A percentile compares a stretch with the other conserved stretches of the same genome.
Evolutionary conservation across 1,284 basidiomycete genomes (phyloP).

Genomic region (Ustilago cynodontis): DNA sequence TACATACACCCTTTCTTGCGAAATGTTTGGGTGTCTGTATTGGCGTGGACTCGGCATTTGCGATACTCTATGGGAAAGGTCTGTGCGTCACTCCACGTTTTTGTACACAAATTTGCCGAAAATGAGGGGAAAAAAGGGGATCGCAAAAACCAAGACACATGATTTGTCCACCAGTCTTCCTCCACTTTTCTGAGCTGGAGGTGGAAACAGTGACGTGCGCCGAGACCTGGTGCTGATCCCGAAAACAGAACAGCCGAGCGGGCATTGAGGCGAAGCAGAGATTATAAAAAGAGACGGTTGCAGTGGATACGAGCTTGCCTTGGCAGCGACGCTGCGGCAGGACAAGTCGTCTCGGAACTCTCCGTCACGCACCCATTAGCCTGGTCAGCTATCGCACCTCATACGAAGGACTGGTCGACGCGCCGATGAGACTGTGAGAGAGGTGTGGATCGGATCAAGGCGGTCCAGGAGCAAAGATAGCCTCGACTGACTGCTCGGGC

Average conservation of each 20-base stretch:
- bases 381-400: too few species aligned
- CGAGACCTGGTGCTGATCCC: slow-evolving; percentile 7
- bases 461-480: not conserved
- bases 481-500: not conserved
- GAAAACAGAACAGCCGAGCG: slow-evolving; percentile 4
- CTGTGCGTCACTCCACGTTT: slow-evolving; percentile 37
- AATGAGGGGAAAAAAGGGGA: not conserved
- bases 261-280: slow-evolving; percentile 1
- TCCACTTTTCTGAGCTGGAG: not conserved
- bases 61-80: not conserved
- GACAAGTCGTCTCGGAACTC: not conserved
- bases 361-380: not conserved
- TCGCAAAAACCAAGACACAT: not conserved
- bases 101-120: slow-evolving; percentile 8
- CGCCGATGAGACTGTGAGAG: too few species aligned
- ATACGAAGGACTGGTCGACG: too few species aligned
- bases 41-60: not conserved
- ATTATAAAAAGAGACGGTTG: too few species aligned
- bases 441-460: too few species aligned
- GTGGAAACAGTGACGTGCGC: slow-evolving; percentile 17
- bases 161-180: not conserved
- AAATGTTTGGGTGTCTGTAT: not conserved
- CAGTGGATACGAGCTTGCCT: not conserved
- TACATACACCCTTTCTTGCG: too few species aligned
- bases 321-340: not conserved